Evolutionary conservation across 1,139 yeast species (phyloP).

Genomic region (Yamadazyma trypodendri): DNA sequence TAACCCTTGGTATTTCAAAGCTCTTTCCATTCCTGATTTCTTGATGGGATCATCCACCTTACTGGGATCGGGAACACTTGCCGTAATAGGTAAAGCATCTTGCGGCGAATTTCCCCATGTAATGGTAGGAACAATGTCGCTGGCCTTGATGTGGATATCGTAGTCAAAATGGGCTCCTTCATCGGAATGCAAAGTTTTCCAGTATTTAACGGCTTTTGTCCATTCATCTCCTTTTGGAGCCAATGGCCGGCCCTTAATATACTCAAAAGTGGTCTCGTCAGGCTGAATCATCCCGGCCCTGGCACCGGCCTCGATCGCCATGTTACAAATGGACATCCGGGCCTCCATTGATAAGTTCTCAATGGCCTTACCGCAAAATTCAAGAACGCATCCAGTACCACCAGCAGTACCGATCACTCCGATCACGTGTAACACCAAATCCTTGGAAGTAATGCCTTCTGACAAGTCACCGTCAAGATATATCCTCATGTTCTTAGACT

Average conservation of each 20-base stretch:
- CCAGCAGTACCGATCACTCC: slow-evolving; percentile 99
- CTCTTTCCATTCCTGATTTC: slow-evolving; percentile 84
- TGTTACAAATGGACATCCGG: slow-evolving; percentile 99
- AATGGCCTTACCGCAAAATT: slow-evolving; percentile 94
- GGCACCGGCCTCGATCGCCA: slow-evolving; percentile 99
- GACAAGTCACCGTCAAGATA: slow-evolving; percentile 76
- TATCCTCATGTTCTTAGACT: slow-evolving; percentile 94
- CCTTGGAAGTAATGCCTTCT: slow-evolving; percentile 93
- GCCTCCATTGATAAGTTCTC: slow-evolving; percentile 92
- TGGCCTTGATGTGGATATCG: slow-evolving; percentile 77
- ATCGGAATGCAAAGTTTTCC: slow-evolving; percentile 86
- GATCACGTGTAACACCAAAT: slow-evolving; percentile 87
- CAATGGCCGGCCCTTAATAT: slow-evolving; percentile 88
- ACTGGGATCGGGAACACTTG: slow-evolving; percentile 85
- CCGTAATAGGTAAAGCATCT: slow-evolving; percentile 94
- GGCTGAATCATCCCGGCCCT: slow-evolving; percentile 99
- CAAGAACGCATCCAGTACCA: slow-evolving; percentile 96
- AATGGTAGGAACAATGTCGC: slow-evolving; percentile 89
- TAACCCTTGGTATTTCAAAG: slow-evolving; percentile 89
- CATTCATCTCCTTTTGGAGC: slow-evolving; percentile 93
- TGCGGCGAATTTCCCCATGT: slow-evolving; percentile 99
- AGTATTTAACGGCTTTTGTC: slow-evolving; percentile 89
- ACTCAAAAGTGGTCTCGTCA: slow-evolving; percentile 78
- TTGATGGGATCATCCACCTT: slow-evolving; percentile 69
- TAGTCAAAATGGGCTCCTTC: slow-evolving; percentile 86